Evolutionary conservation across 2,329 filamentous ascomycete genomes (phyloP).

Genomic region (Dichotomopilus funicola): DNA sequence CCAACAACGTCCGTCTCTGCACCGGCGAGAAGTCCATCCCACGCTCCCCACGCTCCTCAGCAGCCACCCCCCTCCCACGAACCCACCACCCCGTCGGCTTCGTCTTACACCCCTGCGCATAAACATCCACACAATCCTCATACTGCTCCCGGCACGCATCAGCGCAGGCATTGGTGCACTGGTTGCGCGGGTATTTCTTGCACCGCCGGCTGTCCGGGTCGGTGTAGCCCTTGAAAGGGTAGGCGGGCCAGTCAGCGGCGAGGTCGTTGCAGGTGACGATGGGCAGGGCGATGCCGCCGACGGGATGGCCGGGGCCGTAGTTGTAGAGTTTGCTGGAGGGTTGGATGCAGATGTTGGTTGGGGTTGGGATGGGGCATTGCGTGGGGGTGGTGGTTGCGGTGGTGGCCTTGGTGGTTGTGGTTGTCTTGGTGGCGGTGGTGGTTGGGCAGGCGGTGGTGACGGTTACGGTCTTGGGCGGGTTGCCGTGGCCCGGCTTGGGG

Average conservation of each 20-base stretch:
- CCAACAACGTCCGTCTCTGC: constrained; percentile 18
- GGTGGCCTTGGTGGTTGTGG: constrained; percentile 24
- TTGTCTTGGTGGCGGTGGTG: constrained; percentile 25
- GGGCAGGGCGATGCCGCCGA: constrained; percentile 47
- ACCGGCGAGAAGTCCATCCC: background rate
- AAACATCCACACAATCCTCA: constrained; percentile 40
- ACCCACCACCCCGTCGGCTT: constrained; percentile 13
- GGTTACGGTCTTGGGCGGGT: constrained; percentile 17
- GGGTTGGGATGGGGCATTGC: constrained; percentile 37
- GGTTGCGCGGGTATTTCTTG: constrained; percentile 36
- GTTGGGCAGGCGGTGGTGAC: constrained; percentile 15
- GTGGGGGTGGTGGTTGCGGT: constrained; percentile 23
- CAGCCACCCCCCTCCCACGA: too few species aligned
- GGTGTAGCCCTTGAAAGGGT: constrained; percentile 49
- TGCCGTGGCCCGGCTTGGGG: constrained; percentile 30
- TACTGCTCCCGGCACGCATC: constrained; percentile 50
- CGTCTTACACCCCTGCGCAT: constrained; percentile 42
- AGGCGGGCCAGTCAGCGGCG: constrained; percentile 33
- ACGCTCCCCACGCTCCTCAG: too few species aligned
- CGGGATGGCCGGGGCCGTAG: constrained; percentile 58
- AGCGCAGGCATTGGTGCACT: constrained; percentile 37
- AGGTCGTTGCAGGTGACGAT: constrained; percentile 50
- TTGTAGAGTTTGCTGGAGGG: constrained; percentile 51
- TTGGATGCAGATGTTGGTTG: constrained; percentile 48
- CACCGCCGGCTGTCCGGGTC: constrained; percentile 38